These are phyloP conservation scores for Tylopilus plumbeoviolaceoides DNA, from an alignment of 768 basidiomycete genomes.

Conservation along the genomic window DNA sequence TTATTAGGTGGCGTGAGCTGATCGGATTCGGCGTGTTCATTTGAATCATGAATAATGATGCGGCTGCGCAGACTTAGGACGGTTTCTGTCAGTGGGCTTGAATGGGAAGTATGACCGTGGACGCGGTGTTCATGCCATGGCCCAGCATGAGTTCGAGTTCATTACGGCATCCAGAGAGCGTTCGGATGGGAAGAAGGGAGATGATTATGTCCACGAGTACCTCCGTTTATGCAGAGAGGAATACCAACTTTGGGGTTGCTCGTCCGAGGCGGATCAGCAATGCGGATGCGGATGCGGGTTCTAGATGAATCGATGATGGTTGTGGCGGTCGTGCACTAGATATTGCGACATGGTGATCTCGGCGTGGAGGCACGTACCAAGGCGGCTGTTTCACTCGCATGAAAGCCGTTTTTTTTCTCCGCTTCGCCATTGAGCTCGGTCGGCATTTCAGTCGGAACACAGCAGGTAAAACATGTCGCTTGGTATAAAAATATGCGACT, in stretches of 20 bases:
- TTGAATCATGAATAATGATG: not conserved
- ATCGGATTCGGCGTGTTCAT: not conserved
- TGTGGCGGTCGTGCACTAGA: not conserved
- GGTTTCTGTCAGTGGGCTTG: not conserved
- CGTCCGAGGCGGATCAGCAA: not conserved
- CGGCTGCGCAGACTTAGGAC: not conserved
- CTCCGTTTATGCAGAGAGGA: not conserved
- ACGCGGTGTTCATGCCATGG: not conserved
- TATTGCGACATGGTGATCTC: not conserved
- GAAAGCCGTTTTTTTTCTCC: not conserved
- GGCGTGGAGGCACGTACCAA: not conserved
- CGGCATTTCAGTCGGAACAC: too few species aligned
- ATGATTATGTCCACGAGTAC: not conserved
- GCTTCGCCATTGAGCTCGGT: too few species aligned
- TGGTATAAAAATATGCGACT: not conserved
- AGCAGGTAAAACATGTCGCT: too few species aligned
- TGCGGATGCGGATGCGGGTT: not conserved
- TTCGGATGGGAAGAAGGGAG: too few species aligned
- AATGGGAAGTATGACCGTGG: not conserved
- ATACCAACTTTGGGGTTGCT: not conserved
- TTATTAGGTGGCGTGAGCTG: not conserved
- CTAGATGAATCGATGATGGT: not conserved
- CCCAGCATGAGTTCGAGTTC: not conserved
- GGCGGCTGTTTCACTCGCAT: slow-evolving; percentile 3
- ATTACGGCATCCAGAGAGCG: not conserved